A percentile compares a stretch with the other conserved stretches of the same genome.
Evolutionary conservation across 176 grass and related monocot genomes (phyloP).

Genomic region (Carex parvula): DNA sequence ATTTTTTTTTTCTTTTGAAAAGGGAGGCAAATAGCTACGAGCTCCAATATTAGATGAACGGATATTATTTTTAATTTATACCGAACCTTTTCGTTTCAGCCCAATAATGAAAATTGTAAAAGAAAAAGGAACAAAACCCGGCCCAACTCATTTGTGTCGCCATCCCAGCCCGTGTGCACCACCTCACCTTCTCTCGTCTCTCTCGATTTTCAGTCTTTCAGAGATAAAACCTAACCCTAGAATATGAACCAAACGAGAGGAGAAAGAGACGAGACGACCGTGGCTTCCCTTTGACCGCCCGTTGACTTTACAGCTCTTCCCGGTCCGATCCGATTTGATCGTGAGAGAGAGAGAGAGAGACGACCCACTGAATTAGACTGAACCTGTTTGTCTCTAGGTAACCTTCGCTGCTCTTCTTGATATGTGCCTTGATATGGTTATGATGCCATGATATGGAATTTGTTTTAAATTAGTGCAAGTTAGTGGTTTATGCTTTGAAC

Average conservation of each 20-base stretch:
- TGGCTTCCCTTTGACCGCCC: not conserved
- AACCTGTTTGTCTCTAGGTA: not conserved
- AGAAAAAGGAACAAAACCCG: not conserved
- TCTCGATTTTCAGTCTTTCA: not conserved
- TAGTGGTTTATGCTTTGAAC: not conserved
- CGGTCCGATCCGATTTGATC: not conserved
- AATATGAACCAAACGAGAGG: not conserved
- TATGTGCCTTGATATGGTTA: not conserved
- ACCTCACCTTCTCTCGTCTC: not conserved
- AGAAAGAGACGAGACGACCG: not conserved
- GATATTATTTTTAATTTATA: no score
- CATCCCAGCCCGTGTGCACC: not conserved
- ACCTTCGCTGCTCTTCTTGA: not conserved
- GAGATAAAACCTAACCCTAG: slow-evolving; percentile 7
- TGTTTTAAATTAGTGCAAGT: not conserved
- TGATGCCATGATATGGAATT: not conserved
- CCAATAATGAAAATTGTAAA: not conserved
- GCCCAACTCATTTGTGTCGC: not conserved
- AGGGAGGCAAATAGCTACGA: no score
- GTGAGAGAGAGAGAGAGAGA: not conserved
- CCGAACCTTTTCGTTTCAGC: not conserved
- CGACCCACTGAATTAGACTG: not conserved
- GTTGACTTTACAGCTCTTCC: not conserved
- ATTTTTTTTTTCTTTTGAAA: no score
- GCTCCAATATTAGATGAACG: no score